Conservation (phyloP, 2,329 filamentous ascomycete species). For the Saccharata proteae region DNA sequence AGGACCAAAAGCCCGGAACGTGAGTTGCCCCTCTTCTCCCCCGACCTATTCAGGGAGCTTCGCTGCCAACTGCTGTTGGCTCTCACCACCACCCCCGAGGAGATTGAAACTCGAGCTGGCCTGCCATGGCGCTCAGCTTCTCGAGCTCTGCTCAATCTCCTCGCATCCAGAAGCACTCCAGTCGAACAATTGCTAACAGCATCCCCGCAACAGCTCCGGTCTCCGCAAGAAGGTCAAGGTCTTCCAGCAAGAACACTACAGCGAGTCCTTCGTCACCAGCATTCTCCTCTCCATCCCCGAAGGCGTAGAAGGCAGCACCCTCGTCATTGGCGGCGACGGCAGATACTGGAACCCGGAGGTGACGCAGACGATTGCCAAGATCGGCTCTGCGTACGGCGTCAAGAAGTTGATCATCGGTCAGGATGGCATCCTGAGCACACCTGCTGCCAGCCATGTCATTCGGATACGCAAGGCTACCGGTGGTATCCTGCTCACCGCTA, state of each 20-base stretch:
- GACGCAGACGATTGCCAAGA: slow-evolving; percentile 93
- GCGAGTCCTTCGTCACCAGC: slow-evolving; percentile 86
- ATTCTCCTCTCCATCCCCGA: slow-evolving; percentile 95
- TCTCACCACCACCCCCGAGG: too few species aligned
- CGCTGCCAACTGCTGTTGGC: too few species aligned
- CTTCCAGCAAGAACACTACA: slow-evolving; percentile 92
- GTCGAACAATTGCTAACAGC: slow-evolving; percentile 1
- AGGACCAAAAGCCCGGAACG: slow-evolving; percentile 98
- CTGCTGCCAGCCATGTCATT: slow-evolving; percentile 91
- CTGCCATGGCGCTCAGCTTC: too few species aligned
- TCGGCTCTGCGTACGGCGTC: slow-evolving; percentile 90
- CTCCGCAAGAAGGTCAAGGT: slow-evolving; percentile 98
- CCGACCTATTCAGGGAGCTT: background rate
- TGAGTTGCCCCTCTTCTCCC: slow-evolving; percentile 43
- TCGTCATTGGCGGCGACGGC: slow-evolving; percentile 95
- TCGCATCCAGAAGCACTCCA: background rate
- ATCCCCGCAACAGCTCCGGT: slow-evolving; percentile 55
- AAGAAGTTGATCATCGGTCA: slow-evolving; percentile 98
- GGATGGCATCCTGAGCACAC: slow-evolving; percentile 91
- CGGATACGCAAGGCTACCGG: slow-evolving; percentile 89
- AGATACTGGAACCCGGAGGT: slow-evolving; percentile 96
- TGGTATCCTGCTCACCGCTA: slow-evolving; percentile 91
- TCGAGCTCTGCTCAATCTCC: too few species aligned
- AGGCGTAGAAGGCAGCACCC: slow-evolving; percentile 72
- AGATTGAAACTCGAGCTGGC: too few species aligned